A percentile compares a stretch with the other conserved stretches of the same genome.
Evolutionary conservation across 805 yeast genomes (phyloP).

Genomic region (Pichia deserticola): DNA sequence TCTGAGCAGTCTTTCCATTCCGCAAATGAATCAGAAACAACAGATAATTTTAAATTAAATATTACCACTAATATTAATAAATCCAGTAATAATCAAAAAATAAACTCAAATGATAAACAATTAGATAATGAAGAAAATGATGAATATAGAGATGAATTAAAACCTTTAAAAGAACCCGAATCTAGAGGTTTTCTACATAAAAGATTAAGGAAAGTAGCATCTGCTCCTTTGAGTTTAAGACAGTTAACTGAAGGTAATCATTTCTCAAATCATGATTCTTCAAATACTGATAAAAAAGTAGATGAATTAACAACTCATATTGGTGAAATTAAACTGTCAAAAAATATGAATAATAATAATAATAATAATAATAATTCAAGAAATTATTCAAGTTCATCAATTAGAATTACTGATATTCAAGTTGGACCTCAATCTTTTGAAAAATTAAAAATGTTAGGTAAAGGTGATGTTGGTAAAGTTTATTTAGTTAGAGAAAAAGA

Average conservation of each 20-base stretch:
- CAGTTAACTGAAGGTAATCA: conserved; percentile 19
- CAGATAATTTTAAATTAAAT: no score
- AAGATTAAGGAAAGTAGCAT: conserved; percentile 66
- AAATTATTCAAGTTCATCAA: conserved; percentile 67
- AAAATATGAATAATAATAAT: conserved; percentile 34
- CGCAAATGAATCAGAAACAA: not conserved
- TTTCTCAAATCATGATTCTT: not conserved
- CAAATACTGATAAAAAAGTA: not conserved
- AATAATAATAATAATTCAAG: conserved; percentile 38
- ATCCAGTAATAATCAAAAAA: not conserved
- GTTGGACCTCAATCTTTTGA: conserved; percentile 87
- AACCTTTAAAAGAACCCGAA: conserved; percentile 11
- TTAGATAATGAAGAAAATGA: conserved; percentile 4
- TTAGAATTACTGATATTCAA: conserved; percentile 65
- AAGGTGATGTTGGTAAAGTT: conserved; percentile 97
- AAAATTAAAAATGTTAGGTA: conserved; percentile 82
- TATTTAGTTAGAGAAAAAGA: conserved; percentile 80
- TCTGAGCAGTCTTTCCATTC: conserved; percentile 6
- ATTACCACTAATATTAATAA: no score
- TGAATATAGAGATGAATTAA: conserved; percentile 10
- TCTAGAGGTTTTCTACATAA: conserved; percentile 25
- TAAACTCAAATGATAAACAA: not conserved
- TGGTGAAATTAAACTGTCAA: conserved; percentile 28
- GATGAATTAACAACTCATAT: conserved; percentile 27
- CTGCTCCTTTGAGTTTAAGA: conserved; percentile 66